Percentiles rank a stretch among this genome's conserved stretches.
These are phyloP conservation scores for Candida qinlingensis DNA, from an alignment of 805 yeast species.

Conservation along the genomic window DNA sequence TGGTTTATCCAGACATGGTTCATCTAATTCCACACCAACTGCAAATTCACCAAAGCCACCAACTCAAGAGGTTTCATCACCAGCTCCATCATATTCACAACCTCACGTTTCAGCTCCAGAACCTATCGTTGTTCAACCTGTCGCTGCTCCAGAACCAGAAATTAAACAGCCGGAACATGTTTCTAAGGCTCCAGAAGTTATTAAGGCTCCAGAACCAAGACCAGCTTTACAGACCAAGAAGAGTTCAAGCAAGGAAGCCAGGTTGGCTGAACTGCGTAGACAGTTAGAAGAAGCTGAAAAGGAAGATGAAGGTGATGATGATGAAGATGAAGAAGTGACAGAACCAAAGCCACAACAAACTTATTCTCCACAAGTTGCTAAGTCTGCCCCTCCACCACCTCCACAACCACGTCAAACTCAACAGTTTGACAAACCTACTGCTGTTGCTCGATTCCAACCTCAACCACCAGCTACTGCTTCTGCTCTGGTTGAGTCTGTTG, in stretches of 20 bases:
- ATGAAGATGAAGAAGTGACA: constrained; percentile 25
- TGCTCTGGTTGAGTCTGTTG: neutral
- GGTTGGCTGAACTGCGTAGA: constrained; percentile 49
- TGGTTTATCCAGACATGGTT: constrained; percentile 51
- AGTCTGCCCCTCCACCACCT: constrained; percentile 11
- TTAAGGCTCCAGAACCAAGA: constrained; percentile 4
- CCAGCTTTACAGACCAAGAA: constrained; percentile 39
- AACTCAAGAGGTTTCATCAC: too few relatives aligned
- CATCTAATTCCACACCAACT: constrained; percentile 15
- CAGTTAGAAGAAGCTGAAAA: constrained; percentile 53
- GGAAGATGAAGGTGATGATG: constrained; percentile 42
- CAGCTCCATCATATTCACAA: too few relatives aligned
- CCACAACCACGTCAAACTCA: constrained; percentile 5
- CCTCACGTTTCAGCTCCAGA: constrained; percentile 7
- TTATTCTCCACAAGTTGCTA: constrained; percentile 14
- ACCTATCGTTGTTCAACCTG: neutral
- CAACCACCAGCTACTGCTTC: constrained; percentile 2
- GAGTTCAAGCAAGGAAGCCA: constrained; percentile 54
- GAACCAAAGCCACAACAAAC: constrained; percentile 16
- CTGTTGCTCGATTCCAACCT: constrained; percentile 15
- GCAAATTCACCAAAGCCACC: neutral
- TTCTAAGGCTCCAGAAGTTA: constrained; percentile 4
- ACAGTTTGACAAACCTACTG: neutral
- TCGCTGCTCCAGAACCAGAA: constrained; percentile 1
- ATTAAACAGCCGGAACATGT: neutral